Conservation (phyloP, 805 yeast genomes). For the Saturnispora galanensis region DNA sequence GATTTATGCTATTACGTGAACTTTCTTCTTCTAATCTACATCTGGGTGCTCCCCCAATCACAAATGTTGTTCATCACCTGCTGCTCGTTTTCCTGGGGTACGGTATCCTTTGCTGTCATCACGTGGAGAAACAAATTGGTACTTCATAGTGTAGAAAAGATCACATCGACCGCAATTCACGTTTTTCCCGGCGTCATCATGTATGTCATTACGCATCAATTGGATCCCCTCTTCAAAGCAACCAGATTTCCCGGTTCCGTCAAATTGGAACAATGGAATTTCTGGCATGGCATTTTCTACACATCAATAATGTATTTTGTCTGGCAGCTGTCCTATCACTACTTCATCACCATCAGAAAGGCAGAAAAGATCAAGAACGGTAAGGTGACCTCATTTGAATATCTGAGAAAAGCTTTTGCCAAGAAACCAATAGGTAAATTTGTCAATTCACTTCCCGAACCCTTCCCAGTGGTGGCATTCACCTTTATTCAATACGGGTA, state of each 20-base stretch:
- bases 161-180: slow-evolving; percentile 86
- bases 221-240: slow-evolving; percentile 39
- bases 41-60: slow-evolving; percentile 79
- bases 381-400: slow-evolving; percentile 78
- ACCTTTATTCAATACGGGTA: slow-evolving; percentile 79
- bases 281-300: slow-evolving; percentile 58
- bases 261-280: slow-evolving; percentile 58
- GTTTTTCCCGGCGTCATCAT: slow-evolving; percentile 81
- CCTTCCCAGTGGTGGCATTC: slow-evolving; percentile 80
- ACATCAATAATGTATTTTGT: slow-evolving; percentile 74
- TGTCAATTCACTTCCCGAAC: slow-evolving; percentile 75
- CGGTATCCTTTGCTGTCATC: slow-evolving; percentile 84
- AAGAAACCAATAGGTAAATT: slow-evolving; percentile 57
- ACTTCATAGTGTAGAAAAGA: slow-evolving; percentile 83
- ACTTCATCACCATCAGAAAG: slow-evolving; percentile 75
- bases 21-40: slow-evolving; percentile 50
- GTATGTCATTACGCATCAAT: slow-evolving; percentile 77
- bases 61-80: slow-evolving; percentile 67
- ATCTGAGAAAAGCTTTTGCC: slow-evolving; percentile 63
- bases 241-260: slow-evolving; percentile 76
- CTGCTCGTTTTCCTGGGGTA: slow-evolving; percentile 81
- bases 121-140: slow-evolving; percentile 95
- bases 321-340: slow-evolving; percentile 89
- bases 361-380: slow-evolving; percentile 81
- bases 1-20: slow-evolving; percentile 92